phyloP scores from a whole-genome alignment of 805 yeast species.

The Kazachstania psychrophila region DNA sequence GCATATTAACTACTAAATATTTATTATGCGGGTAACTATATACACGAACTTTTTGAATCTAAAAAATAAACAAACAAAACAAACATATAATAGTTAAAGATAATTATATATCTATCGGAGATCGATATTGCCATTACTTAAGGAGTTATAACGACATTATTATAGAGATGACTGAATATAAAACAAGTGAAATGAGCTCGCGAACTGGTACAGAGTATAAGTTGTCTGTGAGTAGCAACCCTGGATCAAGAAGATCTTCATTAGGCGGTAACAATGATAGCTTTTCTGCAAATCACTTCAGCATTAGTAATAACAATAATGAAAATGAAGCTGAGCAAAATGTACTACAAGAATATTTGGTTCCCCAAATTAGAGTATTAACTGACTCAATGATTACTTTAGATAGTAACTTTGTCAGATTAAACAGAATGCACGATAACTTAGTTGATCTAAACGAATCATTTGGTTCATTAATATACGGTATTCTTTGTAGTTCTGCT shows the following conservation, averaged over 20 bases:
- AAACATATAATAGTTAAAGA: not conserved
- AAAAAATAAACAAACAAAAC: not conserved
- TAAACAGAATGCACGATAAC: slow-evolving; percentile 53
- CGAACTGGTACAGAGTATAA: slow-evolving; percentile 27
- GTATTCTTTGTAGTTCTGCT: slow-evolving; percentile 79
- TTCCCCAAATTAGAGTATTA: slow-evolving; percentile 37
- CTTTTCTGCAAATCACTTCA: slow-evolving; percentile 5
- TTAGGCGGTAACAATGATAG: slow-evolving; percentile 13
- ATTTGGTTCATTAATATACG: slow-evolving; percentile 66
- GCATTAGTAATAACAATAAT: no score
- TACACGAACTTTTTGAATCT: no score
- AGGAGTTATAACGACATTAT: no score
- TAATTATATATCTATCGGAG: not conserved
- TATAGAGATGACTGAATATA: not conserved
- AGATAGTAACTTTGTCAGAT: slow-evolving; percentile 47
- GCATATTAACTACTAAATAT: no score
- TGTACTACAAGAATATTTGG: slow-evolving; percentile 29
- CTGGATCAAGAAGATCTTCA: slow-evolving; percentile 29
- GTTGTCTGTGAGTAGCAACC: slow-evolving; percentile 34
- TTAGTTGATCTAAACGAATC: slow-evolving; percentile 66
- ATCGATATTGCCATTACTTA: not conserved
- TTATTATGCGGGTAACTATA: no score
- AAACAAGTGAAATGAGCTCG: not conserved
- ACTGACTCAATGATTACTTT: slow-evolving; percentile 46
- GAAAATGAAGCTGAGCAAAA: slow-evolving; percentile 9